phyloP scores from a whole-genome alignment of 2,329 filamentous ascomycete genomes.

The Calonectria montana region DNA sequence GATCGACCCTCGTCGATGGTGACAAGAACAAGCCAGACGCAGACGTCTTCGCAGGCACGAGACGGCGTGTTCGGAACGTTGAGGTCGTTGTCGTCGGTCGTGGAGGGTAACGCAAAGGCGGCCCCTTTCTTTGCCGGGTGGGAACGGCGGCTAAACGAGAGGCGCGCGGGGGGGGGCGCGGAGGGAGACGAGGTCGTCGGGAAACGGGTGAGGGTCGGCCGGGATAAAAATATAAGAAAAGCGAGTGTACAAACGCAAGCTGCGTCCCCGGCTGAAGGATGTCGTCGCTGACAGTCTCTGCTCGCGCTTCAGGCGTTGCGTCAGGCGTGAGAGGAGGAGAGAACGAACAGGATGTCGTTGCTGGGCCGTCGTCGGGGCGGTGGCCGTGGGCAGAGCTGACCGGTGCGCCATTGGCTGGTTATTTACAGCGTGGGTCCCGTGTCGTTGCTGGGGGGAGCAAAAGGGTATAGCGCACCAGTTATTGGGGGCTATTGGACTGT shows the following conservation, averaged over 20 bases:
- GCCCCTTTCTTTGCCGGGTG: slow-evolving; percentile 21
- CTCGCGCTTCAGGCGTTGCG: slow-evolving; percentile 3
- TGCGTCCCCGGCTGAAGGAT: background rate
- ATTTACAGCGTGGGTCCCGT: background rate
- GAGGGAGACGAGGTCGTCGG: background rate
- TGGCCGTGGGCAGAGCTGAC: slow-evolving; percentile 19
- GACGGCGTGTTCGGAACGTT: background rate
- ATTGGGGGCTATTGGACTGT: background rate
- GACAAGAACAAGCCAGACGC: background rate
- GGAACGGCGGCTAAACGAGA: slow-evolving; percentile 24
- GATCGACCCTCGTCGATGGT: background rate
- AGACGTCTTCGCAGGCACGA: background rate
- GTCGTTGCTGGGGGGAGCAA: slow-evolving; percentile 18
- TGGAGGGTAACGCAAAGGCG: slow-evolving; percentile 11
- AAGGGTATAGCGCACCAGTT: slow-evolving; percentile 9
- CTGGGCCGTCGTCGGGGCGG: slow-evolving; percentile 38
- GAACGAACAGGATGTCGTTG: slow-evolving; percentile 36
- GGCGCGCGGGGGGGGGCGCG: slow-evolving; percentile 5
- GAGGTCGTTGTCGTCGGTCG: background rate
- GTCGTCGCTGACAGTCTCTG: slow-evolving; percentile 2
- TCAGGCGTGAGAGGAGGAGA: slow-evolving; percentile 26
- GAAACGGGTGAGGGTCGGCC: background rate
- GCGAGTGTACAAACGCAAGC: slow-evolving; percentile 5
- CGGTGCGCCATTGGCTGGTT: slow-evolving; percentile 1
- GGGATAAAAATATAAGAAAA: background rate